These are phyloP conservation scores for Rhizoctonia solani DNA, from an alignment of 1,284 basidiomycete species.

Conservation along the genomic window DNA sequence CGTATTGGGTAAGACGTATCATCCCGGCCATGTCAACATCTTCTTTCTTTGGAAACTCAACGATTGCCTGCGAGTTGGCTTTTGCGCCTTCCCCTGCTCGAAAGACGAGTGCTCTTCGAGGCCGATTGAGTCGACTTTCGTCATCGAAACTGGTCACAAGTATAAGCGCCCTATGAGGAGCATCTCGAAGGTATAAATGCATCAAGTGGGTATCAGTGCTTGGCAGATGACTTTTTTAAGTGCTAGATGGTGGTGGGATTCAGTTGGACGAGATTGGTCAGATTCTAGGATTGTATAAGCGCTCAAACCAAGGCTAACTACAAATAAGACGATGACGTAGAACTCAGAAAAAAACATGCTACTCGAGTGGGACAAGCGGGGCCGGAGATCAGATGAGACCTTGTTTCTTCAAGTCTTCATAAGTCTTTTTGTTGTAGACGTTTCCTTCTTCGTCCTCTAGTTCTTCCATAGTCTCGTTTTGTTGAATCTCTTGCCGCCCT, in stretches of 20 bases:
- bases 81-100: slow-evolving; percentile 59
- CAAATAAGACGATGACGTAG: not conserved
- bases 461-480: slow-evolving; percentile 94
- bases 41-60: slow-evolving; percentile 77
- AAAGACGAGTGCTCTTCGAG: slow-evolving; percentile 68
- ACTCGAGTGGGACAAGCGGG: not conserved
- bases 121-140: slow-evolving; percentile 57
- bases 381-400: slow-evolving; percentile 67
- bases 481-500: slow-evolving; percentile 86
- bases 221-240: not conserved
- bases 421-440: slow-evolving; percentile 89
- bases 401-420: slow-evolving; percentile 90
- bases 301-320: not conserved
- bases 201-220: slow-evolving; percentile 44
- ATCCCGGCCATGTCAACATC: slow-evolving; percentile 70
- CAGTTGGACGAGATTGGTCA: not conserved
- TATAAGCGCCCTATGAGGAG: slow-evolving; percentile 63
- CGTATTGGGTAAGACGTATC: slow-evolving; percentile 63
- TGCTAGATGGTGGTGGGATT: slow-evolving; percentile 19
- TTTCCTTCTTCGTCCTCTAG: slow-evolving; percentile 97
- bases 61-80: slow-evolving; percentile 64
- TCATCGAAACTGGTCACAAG: slow-evolving; percentile 71
- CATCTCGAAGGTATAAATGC: slow-evolving; percentile 71
- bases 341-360: not conserved
- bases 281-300: slow-evolving; percentile 7